A percentile compares a stretch with the other conserved stretches of the same genome.
Conservation (phyloP, 768 basidiomycete genomes). For the Agaricus bisporus region DNA sequence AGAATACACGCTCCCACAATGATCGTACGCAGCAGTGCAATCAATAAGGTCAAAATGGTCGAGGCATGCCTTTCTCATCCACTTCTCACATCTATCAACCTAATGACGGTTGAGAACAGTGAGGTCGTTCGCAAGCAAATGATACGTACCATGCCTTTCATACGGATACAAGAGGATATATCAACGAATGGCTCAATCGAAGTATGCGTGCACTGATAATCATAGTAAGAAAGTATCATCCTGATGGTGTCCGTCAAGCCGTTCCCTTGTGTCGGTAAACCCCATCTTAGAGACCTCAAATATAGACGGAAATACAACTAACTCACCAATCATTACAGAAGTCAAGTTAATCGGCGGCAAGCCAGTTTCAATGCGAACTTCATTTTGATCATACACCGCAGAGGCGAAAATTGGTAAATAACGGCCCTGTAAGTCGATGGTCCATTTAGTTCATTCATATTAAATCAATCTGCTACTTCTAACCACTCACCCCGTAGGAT, state of each 20-base stretch:
- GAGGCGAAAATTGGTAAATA: constrained; percentile 74
- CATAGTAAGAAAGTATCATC: constrained; percentile 33
- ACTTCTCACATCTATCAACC: constrained; percentile 45
- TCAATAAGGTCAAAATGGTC: constrained; percentile 58
- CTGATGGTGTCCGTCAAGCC: constrained; percentile 53
- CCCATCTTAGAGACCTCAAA: no score
- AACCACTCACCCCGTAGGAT: constrained; percentile 60
- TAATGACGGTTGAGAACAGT: no score
- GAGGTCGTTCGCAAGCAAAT: background rate
- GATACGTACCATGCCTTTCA: constrained; percentile 50
- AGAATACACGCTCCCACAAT: constrained; percentile 34
- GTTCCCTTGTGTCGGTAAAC: constrained; percentile 36
- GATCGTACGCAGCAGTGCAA: constrained; percentile 55
- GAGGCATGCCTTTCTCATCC: constrained; percentile 50
- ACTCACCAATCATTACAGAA: constrained; percentile 65
- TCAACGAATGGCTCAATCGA: constrained; percentile 40
- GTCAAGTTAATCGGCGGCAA: constrained; percentile 57
- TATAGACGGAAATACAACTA: background rate
- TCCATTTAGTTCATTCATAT: background rate
- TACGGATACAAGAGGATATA: constrained; percentile 48
- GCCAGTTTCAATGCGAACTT: constrained; percentile 42
- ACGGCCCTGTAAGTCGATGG: constrained; percentile 40
- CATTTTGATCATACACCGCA: constrained; percentile 71
- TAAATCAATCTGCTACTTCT: no score
- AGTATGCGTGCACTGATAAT: constrained; percentile 50